Percentiles rank a stretch among this genome's conserved stretches.
Conservation (phyloP, 2,329 filamentous ascomycete species). For the Penicillium glabrum region DNA sequence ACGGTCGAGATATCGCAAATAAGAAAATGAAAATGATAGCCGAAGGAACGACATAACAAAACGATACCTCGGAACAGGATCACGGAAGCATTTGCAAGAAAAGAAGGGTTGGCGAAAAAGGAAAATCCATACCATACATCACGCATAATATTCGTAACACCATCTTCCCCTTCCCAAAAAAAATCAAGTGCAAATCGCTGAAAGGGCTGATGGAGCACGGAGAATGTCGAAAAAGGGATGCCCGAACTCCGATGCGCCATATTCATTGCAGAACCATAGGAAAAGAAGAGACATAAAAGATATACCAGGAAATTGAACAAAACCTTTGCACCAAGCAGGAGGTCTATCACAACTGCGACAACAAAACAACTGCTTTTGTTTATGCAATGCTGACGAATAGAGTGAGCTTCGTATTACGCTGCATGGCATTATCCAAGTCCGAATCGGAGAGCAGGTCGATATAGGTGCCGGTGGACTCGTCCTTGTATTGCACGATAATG, state of each 20-base stretch:
- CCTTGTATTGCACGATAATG: slow-evolving; percentile 79
- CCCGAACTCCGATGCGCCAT: slow-evolving; percentile 27
- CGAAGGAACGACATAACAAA: slow-evolving; percentile 13
- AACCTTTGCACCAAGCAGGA: neutral
- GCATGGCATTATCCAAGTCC: slow-evolving; percentile 76
- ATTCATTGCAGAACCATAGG: slow-evolving; percentile 15
- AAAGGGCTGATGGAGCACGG: slow-evolving; percentile 20
- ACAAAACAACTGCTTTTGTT: slow-evolving; percentile 5
- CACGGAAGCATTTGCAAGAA: neutral
- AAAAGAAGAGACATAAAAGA: slow-evolving; percentile 9
- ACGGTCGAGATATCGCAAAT: slow-evolving; percentile 1
- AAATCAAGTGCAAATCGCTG: slow-evolving; percentile 23
- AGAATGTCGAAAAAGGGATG: slow-evolving; percentile 15
- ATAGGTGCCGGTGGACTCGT: slow-evolving; percentile 75
- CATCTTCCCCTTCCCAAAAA: slow-evolving; percentile 18
- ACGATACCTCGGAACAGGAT: neutral
- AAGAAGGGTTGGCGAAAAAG: slow-evolving; percentile 3
- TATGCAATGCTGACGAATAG: slow-evolving; percentile 59
- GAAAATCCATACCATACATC: slow-evolving; percentile 31
- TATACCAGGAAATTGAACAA: slow-evolving; percentile 4
- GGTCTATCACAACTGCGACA: slow-evolving; percentile 9
- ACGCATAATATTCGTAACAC: slow-evolving; percentile 37
- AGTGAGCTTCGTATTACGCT: slow-evolving; percentile 83
- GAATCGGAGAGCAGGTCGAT: slow-evolving; percentile 74
- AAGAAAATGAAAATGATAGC: neutral